Base-by-base conservation (phyloP, 441 rosid genomes). In the Corymbia calophylla region DNA sequence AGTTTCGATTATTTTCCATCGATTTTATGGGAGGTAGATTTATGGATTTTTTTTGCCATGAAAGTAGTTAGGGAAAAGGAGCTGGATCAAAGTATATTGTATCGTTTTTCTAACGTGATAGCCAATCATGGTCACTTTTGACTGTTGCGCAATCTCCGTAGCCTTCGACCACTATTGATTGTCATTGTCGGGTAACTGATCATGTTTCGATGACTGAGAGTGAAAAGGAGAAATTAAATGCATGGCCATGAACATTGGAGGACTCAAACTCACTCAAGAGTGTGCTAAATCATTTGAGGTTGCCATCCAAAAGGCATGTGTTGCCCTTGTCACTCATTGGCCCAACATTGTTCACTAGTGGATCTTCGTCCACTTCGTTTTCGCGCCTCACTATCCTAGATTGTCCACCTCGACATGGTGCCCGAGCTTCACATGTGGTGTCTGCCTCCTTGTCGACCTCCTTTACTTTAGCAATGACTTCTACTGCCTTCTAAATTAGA, bases 41-140 rank as follows among this genome's bases (percentile, higher is more conserved):
- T 62, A 17, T 8, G 4, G 3, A 62, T 4, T 62, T 62, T 32
- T 29, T 31, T 16, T 62, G 7, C 18, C 2, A 8, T 1, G 70
- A 6, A 29, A 62, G 35, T n/a, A 8, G 2, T 62, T 14, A 17
- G 1, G n/a, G 32, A 62, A 0, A 18, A 6, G 9, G 5, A 62
- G 4, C 32, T 62, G 35, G 2, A 62, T n/a, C 1, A 3, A 62
- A 14, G 5, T 14, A 53, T 39, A 4, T 39, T 39, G 44, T 39
- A 39, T 39, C 44, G 5, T 6, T 39, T 39, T 39, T 39, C 44
- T 39, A 39, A 14, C 0, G 17, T 25, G 64, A 58, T 29, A 58
- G 2, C 6, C 29, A 1, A 58, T 58, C n/a, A 58, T 58, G 64
- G n/a, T 58, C n/a, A 25, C 25, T 58, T 39, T 39, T 39, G 44